Evolutionary conservation across 176 grass and related monocot genomes (phyloP).

Genomic region (Lolium multiflorum): DNA sequence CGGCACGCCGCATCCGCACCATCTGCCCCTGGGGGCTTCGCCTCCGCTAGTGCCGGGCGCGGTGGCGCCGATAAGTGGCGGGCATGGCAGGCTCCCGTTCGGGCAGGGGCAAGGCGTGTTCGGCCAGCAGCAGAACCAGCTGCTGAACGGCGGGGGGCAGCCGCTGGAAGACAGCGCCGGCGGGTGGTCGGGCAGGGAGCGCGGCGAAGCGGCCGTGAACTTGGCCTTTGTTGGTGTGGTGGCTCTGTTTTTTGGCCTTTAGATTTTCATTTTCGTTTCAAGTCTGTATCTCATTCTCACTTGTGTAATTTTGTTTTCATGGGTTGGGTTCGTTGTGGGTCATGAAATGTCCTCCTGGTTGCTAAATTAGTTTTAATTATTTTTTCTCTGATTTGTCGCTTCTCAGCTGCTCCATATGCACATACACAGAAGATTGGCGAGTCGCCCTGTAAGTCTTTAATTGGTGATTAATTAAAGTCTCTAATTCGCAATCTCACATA

Average conservation of each 20-base stretch:
- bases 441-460: too few species aligned
- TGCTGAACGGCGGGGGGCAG: conserved; percentile 44
- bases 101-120: conserved; percentile 48
- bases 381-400: too few species aligned
- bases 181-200: conserved; percentile 31
- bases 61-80: conserved; percentile 29
- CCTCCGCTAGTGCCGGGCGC: conserved; percentile 35
- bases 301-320: not conserved
- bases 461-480: too few species aligned
- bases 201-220: not conserved
- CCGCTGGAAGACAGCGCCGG: conserved; percentile 45
- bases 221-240: not conserved
- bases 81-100: conserved; percentile 41
- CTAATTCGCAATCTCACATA: too few species aligned
- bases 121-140: conserved; percentile 51
- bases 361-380: not conserved
- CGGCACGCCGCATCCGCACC: conserved; percentile 32
- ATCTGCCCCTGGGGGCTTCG: conserved; percentile 35
- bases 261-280: not conserved
- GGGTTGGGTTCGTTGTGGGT: not conserved
- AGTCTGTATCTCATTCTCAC: not conserved
- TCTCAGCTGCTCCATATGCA: too few species aligned
- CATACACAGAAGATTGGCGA: too few species aligned
- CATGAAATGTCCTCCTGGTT: not conserved
- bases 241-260: conserved; percentile 16